Percentiles rank a stretch among this genome's conserved stretches.
phyloP scores from a whole-genome alignment of 2,329 filamentous ascomycete species.

The Exserohilum rostratum region DNA sequence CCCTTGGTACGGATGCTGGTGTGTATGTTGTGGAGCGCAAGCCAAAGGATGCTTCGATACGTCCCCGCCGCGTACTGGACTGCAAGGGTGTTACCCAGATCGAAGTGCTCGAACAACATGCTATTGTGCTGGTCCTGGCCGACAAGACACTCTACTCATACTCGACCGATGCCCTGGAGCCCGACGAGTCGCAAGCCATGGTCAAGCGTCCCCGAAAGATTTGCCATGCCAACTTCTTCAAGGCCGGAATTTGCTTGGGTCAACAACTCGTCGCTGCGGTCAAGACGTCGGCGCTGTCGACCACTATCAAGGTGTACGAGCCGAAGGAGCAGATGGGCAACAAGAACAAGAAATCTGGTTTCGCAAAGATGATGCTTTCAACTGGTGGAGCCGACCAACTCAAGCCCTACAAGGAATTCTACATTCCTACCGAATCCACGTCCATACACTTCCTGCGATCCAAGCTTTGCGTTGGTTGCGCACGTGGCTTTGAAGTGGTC shows the following conservation, averaged over 20 bases:
- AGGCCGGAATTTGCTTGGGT: slow-evolving; percentile 91
- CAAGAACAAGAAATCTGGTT: slow-evolving; percentile 92
- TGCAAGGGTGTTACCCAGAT: slow-evolving; percentile 88
- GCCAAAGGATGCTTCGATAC: slow-evolving; percentile 75
- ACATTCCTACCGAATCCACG: slow-evolving; percentile 97
- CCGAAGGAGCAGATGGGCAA: slow-evolving; percentile 93
- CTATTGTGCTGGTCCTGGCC: slow-evolving; percentile 85
- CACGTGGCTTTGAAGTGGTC: slow-evolving; percentile 95
- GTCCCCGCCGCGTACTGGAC: slow-evolving; percentile 84
- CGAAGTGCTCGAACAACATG: slow-evolving; percentile 94
- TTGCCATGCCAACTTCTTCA: slow-evolving; percentile 98
- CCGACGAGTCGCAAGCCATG: slow-evolving; percentile 74
- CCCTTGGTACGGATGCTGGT: slow-evolving; percentile 92
- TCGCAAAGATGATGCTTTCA: slow-evolving; percentile 97
- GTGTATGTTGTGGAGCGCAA: slow-evolving; percentile 92
- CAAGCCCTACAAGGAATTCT: slow-evolving; percentile 86
- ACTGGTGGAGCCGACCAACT: slow-evolving; percentile 84
- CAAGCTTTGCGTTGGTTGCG: slow-evolving; percentile 94
- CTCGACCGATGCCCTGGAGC: slow-evolving; percentile 82
- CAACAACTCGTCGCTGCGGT: slow-evolving; percentile 95
- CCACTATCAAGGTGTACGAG: slow-evolving; percentile 98
- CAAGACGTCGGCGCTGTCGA: slow-evolving; percentile 90
- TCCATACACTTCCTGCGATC: slow-evolving; percentile 97
- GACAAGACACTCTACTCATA: slow-evolving; percentile 94
- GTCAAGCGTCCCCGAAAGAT: slow-evolving; percentile 94